These are phyloP conservation scores for Rhytidiadelphus loreus DNA, from an alignment of 225 moss, liverwort and hornwort genomes.

Conservation along the genomic window DNA sequence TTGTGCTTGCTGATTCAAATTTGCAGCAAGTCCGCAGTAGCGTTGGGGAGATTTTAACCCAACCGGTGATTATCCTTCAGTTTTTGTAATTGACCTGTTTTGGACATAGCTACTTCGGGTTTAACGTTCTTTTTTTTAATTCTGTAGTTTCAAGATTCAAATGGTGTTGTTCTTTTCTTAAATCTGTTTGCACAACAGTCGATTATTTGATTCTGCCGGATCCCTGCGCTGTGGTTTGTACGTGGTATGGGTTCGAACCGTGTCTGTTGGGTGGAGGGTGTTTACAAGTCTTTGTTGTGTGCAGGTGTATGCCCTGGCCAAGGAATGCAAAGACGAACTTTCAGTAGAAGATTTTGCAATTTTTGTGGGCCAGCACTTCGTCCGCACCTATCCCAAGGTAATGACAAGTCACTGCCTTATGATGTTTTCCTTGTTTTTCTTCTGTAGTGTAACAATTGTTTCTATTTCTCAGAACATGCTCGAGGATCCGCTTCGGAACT, in stretches of 20 bases:
- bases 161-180: no score
- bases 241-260: background rate
- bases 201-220: background rate
- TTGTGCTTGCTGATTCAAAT: background rate
- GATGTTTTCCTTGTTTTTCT: background rate
- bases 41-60: background rate
- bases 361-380: slow-evolving; percentile 54
- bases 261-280: background rate
- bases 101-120: background rate
- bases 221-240: background rate
- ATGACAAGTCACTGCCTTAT: background rate
- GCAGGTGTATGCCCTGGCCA: slow-evolving; percentile 82
- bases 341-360: slow-evolving; percentile 78
- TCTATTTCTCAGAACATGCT: background rate
- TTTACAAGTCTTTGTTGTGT: background rate
- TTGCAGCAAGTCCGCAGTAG: background rate
- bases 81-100: background rate
- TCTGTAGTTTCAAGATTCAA: background rate
- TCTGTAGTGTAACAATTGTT: background rate
- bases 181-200: no score
- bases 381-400: slow-evolving; percentile 79
- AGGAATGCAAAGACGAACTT: slow-evolving; percentile 51
- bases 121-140: background rate
- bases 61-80: background rate
- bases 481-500: background rate